Conservation (phyloP, 192 early-diverging fungal genomes). For the Gamsiella multidivaricata region DNA sequence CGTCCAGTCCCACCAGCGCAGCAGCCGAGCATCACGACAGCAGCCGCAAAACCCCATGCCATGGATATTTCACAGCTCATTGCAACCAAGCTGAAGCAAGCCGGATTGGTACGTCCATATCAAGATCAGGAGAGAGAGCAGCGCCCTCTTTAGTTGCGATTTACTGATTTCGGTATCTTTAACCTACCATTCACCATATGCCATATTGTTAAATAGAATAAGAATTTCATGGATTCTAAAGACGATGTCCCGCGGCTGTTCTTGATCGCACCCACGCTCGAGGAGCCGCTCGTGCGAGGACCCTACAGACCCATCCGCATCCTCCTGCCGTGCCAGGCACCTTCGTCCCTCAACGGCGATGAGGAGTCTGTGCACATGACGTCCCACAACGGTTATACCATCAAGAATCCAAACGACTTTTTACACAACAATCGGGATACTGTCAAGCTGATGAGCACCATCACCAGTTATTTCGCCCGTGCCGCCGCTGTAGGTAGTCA, state of each 20-base stretch:
- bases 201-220: neutral
- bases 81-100: too few relatives aligned
- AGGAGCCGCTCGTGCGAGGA: conserved; percentile 7
- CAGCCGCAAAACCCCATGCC: too few relatives aligned
- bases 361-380: conserved; percentile 13
- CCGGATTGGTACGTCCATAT: neutral
- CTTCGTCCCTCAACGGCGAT: neutral
- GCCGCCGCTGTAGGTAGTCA: neutral
- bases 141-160: neutral
- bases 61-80: too few relatives aligned
- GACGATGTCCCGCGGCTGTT: conserved; percentile 8
- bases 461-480: neutral
- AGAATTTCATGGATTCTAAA: conserved; percentile 6
- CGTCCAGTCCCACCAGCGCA: too few relatives aligned
- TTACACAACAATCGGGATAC: conserved; percentile 19
- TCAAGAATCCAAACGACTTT: conserved; percentile 14
- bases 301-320: conserved; percentile 8
- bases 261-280: conserved; percentile 8
- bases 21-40: too few relatives aligned
- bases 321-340: conserved; percentile 11
- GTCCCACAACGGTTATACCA: conserved; percentile 9
- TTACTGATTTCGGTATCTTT: neutral
- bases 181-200: neutral
- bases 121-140: neutral
- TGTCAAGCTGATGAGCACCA: conserved; percentile 5